These are phyloP conservation scores for Juglanconis juglandina DNA, from an alignment of 2,329 filamentous ascomycete genomes.

Conservation along the genomic window DNA sequence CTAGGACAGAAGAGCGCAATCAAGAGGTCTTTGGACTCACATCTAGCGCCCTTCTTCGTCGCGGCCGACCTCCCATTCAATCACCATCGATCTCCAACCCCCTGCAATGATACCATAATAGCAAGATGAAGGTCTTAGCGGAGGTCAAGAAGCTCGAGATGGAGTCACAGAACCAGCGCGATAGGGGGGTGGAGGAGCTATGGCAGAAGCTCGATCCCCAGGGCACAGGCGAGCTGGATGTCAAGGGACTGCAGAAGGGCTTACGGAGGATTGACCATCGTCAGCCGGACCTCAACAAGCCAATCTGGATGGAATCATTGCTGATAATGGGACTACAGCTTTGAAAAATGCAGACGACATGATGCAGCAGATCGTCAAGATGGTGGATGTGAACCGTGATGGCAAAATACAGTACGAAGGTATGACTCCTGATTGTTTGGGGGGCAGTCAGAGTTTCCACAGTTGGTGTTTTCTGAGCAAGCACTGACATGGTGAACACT, in stretches of 20 bases:
- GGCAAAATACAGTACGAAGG: constrained; percentile 81
- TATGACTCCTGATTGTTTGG: not conserved
- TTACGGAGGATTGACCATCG: constrained; percentile 88
- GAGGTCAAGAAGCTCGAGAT: constrained; percentile 50
- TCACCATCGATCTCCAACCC: not conserved
- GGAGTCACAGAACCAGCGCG: constrained; percentile 74
- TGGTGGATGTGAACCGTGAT: constrained; percentile 81
- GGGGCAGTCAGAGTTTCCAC: not conserved
- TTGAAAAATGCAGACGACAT: constrained; percentile 90
- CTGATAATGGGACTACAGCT: constrained; percentile 35
- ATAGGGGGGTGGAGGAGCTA: constrained; percentile 76
- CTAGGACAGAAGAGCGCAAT: not conserved
- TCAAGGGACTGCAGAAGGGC: constrained; percentile 79
- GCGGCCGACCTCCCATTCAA: not conserved
- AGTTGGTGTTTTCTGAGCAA: not conserved
- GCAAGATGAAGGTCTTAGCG: constrained; percentile 45
- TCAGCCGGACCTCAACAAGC: constrained; percentile 37
- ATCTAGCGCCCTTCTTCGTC: no score
- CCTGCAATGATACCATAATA: constrained; percentile 36
- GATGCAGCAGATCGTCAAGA: constrained; percentile 73
- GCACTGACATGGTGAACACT: constrained; percentile 11
- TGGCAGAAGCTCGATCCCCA: constrained; percentile 80
- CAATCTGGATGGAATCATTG: constrained; percentile 5
- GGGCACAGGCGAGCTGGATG: constrained; percentile 74
- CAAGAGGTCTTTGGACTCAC: not conserved